Evolutionary conservation across 352 stramenopile species (phyloP), one percentile per base, ranked within the genome.

Genomic region (Albugo candida): DNA sequence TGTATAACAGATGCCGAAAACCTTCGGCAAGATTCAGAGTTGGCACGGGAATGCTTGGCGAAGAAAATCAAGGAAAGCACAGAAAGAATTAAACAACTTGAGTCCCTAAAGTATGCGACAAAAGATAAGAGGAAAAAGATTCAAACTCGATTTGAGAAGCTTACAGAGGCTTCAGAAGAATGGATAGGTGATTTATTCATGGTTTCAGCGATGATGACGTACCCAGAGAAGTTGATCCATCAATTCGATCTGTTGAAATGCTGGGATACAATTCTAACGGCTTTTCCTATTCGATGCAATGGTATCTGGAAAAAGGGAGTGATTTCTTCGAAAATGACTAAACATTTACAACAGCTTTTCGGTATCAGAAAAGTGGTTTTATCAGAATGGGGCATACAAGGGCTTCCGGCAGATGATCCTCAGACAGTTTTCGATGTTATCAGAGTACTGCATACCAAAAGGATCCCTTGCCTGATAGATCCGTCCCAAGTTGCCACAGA

Each of bases 161-260:
- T 67, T 49, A 61, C 50, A 0, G 50, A 69, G 43, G 68, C 77
- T 43, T 50, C 50, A 0, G 49, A 54, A 0, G 53, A 81, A 18
- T 69, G 63, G 50, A 61, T 68, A 45, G 75, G 66, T 2, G 71
- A 88, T 14, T 51, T 84, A 18, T 56, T 85, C n/a, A 45, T 88
- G 5, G 63, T 59, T 2, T 83, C 75, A 18, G 68, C 68, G 0
- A 47, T 58, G 0, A 47, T 81, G 11, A 59, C 54, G 0, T 88
- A 88, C 37, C 56, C 63, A 5, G 63, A 65, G 6, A 59, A 49
- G 5, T 11, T 65, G 2, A 64, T 48, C 0, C n/a, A 19, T 1
- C 54, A 60, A 1, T 12, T 13, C 0, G 41, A 54, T n/a, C 55
- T 80, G 3, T 52, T 67, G 0, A 13, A 37, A 6, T 39, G 65